phyloP scores from a whole-genome alignment of 345 rosid species.

The Lagerstroemia speciosa region DNA sequence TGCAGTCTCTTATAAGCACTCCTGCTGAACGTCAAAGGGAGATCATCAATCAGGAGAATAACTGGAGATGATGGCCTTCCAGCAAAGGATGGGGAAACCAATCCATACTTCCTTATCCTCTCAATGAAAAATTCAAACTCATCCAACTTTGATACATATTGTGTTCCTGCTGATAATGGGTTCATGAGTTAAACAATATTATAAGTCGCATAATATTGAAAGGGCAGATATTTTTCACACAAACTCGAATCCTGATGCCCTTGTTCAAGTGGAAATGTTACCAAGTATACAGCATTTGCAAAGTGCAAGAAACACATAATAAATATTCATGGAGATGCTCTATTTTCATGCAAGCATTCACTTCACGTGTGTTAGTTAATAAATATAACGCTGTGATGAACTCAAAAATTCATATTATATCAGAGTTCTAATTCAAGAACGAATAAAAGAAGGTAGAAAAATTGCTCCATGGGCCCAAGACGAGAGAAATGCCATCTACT shows the following conservation, averaged over 20 bases:
- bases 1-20: conserved; percentile 59
- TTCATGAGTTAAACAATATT: neutral
- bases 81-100: conserved; percentile 37
- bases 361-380: neutral
- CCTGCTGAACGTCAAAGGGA: conserved; percentile 66
- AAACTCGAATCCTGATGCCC: neutral
- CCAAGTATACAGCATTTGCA: neutral
- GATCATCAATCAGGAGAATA: conserved; percentile 81
- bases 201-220: neutral
- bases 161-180: conserved; percentile 33
- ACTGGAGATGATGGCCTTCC: conserved; percentile 28
- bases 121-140: conserved; percentile 80
- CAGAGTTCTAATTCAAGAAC: neutral
- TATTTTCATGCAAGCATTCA: neutral
- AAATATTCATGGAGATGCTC: neutral
- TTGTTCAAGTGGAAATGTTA: neutral
- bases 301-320: neutral
- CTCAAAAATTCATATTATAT: neutral
- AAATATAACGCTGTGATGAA: neutral
- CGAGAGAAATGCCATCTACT: neutral
- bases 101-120: conserved; percentile 60
- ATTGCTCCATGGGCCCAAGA: neutral
- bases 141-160: conserved; percentile 81
- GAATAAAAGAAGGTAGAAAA: neutral
- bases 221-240: neutral